Evolutionary conservation across 1,284 basidiomycete genomes (phyloP).

Genomic region (Pyrrhoderma noxium): DNA sequence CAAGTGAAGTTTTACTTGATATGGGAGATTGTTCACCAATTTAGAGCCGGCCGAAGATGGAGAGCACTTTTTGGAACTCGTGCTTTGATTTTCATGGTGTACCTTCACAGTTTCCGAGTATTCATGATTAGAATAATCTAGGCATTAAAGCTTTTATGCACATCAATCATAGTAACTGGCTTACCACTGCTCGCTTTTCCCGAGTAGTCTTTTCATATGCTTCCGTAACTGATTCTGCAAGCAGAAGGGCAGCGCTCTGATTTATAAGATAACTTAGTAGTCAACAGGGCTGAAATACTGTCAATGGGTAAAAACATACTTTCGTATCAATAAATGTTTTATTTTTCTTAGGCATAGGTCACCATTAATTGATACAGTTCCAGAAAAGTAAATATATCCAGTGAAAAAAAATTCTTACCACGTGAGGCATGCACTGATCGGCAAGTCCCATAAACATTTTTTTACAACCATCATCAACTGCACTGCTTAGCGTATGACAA

Average conservation of each 20-base stretch:
- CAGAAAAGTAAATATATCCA: neutral
- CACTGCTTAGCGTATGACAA: neutral
- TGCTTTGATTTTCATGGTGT: slow-evolving; percentile 5
- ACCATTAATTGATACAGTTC: too few relatives aligned
- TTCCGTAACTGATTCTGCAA: slow-evolving; percentile 14
- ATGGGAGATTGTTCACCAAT: slow-evolving; percentile 4
- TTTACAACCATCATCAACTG: neutral
- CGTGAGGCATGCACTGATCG: neutral
- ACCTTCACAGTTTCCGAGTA: neutral
- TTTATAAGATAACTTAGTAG: neutral
- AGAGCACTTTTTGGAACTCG: neutral
- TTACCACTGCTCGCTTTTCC: slow-evolving; percentile 8
- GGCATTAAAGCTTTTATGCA: too few relatives aligned
- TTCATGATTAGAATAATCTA: too few relatives aligned
- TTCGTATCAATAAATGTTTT: slow-evolving; percentile 14
- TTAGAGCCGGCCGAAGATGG: slow-evolving; percentile 5
- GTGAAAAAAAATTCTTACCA: too few relatives aligned
- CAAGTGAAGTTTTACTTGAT: neutral
- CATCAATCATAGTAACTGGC: too few relatives aligned
- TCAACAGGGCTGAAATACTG: neutral
- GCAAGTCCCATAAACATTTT: neutral
- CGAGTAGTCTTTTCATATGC: slow-evolving; percentile 10
- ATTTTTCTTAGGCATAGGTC: slow-evolving; percentile 14
- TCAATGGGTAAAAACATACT: neutral
- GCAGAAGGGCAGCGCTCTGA: slow-evolving; percentile 10